Evolutionary conservation across 2,329 filamentous ascomycete species (phyloP).

Genomic region (Hypoxylon sp.): DNA sequence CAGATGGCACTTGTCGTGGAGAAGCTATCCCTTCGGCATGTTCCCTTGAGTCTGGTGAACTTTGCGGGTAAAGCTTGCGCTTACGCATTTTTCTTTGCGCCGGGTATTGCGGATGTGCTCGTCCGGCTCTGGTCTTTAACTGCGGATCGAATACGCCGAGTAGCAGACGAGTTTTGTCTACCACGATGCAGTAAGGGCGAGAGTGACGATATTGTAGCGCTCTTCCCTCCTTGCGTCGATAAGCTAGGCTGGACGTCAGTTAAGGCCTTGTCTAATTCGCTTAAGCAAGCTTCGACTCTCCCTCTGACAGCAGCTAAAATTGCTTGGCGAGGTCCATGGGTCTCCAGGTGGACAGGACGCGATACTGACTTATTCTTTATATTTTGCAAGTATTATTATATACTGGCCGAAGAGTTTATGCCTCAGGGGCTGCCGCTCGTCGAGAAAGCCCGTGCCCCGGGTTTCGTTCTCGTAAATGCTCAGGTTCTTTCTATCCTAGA

Average conservation of each 20-base stretch:
- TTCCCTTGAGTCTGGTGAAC: constrained; percentile 76
- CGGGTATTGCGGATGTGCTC: constrained; percentile 86
- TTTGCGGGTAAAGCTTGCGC: constrained; percentile 93
- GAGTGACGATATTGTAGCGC: constrained; percentile 74
- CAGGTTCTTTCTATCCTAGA: constrained; percentile 86
- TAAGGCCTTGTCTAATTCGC: constrained; percentile 64
- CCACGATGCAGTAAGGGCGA: constrained; percentile 68
- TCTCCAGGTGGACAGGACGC: constrained; percentile 85
- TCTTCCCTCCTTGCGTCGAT: constrained; percentile 78
- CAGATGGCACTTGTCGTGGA: constrained; percentile 92
- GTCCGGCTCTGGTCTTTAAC: constrained; percentile 84
- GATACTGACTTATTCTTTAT: constrained; percentile 94
- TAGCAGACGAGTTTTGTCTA: constrained; percentile 78
- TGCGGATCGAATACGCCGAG: constrained; percentile 77
- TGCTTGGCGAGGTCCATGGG: constrained; percentile 89
- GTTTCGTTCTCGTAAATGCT: constrained; percentile 83
- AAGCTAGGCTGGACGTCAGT: constrained; percentile 70
- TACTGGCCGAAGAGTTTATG: constrained; percentile 81
- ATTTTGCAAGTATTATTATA: constrained; percentile 89
- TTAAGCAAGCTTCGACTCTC: constrained; percentile 75
- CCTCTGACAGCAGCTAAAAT: constrained; percentile 79
- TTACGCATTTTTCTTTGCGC: constrained; percentile 94
- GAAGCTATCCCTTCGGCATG: constrained; percentile 84
- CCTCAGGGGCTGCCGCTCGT: constrained; percentile 67
- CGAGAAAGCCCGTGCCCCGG: constrained; percentile 77